phyloP scores from a whole-genome alignment of 176 grass and related monocot genomes.

The Carex parvula region DNA sequence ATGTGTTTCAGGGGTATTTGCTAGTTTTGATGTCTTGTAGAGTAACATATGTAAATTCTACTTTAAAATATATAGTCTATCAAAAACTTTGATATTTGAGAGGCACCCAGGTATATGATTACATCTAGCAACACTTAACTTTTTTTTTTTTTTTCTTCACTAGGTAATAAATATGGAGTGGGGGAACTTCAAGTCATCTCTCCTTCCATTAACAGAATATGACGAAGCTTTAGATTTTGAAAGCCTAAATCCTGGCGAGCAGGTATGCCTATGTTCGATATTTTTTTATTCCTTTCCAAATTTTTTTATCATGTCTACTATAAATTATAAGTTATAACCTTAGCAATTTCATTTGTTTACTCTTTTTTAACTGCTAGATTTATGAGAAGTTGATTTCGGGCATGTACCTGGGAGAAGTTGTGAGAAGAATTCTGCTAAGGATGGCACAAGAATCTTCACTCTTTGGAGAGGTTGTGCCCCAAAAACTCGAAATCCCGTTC shows the following conservation, averaged over 20 bases:
- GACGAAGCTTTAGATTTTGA: constrained; percentile 59
- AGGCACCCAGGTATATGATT: neutral
- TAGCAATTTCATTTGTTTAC: neutral
- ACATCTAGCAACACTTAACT: neutral
- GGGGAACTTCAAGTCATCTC: constrained; percentile 71
- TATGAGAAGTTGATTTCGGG: constrained; percentile 89
- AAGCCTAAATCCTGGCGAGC: constrained; percentile 81
- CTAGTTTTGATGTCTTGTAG: neutral
- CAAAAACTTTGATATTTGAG: neutral
- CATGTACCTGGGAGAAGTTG: constrained; percentile 85
- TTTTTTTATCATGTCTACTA: neutral
- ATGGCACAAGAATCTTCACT: constrained; percentile 53
- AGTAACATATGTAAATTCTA: neutral
- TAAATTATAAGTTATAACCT: constrained; percentile 10
- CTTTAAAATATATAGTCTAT: neutral
- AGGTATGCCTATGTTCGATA: constrained; percentile 35
- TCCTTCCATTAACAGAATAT: constrained; percentile 79
- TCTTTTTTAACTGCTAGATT: constrained; percentile 36
- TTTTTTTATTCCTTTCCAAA: neutral
- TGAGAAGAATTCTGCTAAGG: constrained; percentile 58
- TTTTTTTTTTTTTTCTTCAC: constrained; percentile 3
- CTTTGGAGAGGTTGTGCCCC: constrained; percentile 49
- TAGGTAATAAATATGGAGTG: constrained; percentile 90
- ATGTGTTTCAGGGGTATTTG: neutral
- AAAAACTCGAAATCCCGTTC: constrained; percentile 53